Evolutionary conservation across 176 grass and related monocot genomes (phyloP).

Genomic region (Poa annua): DNA sequence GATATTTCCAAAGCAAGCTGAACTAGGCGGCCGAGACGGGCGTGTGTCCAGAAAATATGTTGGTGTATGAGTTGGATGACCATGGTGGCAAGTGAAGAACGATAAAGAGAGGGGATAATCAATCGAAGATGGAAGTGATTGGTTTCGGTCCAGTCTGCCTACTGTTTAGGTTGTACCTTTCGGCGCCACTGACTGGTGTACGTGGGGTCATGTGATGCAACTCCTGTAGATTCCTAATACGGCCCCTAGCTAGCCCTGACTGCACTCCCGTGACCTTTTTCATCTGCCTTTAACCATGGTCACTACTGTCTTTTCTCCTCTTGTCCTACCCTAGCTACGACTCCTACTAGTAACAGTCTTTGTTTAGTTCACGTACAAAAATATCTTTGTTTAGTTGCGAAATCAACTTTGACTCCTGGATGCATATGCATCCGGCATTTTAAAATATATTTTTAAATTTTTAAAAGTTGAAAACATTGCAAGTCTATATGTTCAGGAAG

Average conservation of each 20-base stretch:
- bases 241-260: neutral
- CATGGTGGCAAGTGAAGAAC: neutral
- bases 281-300: neutral
- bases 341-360: neutral
- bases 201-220: slow-evolving; percentile 32
- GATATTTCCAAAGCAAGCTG: too few relatives aligned
- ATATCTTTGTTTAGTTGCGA: too few relatives aligned
- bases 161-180: neutral
- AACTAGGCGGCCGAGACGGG: neutral
- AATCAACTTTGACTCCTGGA: too few relatives aligned
- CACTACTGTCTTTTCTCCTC: neutral
- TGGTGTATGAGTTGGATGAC: neutral
- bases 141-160: neutral
- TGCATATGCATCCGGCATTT: too few relatives aligned
- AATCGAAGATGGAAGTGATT: neutral
- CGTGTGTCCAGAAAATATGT: neutral
- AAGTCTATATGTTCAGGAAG: too few relatives aligned
- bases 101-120: neutral
- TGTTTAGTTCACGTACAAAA: too few relatives aligned
- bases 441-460: too few relatives aligned
- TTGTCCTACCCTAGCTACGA: neutral
- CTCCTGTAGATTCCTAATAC: slow-evolving; percentile 46
- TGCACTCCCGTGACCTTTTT: slow-evolving; percentile 24
- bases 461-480: too few relatives aligned
- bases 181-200: neutral